Base-by-base conservation (phyloP, 352 stramenopile species). In the Globisporangium barbulae region DNA sequence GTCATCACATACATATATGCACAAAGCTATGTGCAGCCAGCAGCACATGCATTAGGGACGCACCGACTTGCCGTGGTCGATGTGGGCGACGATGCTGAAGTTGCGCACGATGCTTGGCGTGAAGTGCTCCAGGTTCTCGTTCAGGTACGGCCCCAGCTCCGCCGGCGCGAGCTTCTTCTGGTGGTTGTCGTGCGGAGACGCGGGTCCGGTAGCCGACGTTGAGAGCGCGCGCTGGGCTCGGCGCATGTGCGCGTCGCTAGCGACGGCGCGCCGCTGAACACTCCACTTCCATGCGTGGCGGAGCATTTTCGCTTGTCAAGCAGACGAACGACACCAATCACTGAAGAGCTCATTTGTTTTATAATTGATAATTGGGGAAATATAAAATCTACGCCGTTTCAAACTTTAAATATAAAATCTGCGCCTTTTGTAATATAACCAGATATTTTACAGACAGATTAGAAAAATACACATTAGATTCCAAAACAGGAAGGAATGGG, bases 1-100 rank as follows among this genome's bases (percentile, higher is more conserved):
- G 2, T 56, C 30, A 56, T 50, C 12, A 61, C 12, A 19, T 21
- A 12, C 25, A 6, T 28, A 31, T 22, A 37, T 12, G 53, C 5
- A 19, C 13, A 62, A 25, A 37, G 1, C 41, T 19, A 55, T 6
- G 4, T 42, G 31, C 28, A 63, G 9, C 22, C 12, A 64, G 21
- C 33, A 67, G 10, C 33, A 13, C 4, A 19, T 3, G 10, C 9
- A 19, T 49, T 15, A 64, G 17, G 1, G 9, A 80, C 75, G 48
- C 61, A 94, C 85, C 76, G 86, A 95, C 76, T 97, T 97, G 66
- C 90, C 90, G 69, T 97, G 90, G 65, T 97, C 90, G 41, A 97
- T 97, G 59, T 97, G 90, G 15, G 90, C 88, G 39, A 97, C 89
- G 67, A 97, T 97, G 68, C 85, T 92, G 69, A 96, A 96, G 73